These are phyloP conservation scores for Neospora caninum DNA, from an alignment of 169 alveolate species.

Conservation along the genomic window DNA sequence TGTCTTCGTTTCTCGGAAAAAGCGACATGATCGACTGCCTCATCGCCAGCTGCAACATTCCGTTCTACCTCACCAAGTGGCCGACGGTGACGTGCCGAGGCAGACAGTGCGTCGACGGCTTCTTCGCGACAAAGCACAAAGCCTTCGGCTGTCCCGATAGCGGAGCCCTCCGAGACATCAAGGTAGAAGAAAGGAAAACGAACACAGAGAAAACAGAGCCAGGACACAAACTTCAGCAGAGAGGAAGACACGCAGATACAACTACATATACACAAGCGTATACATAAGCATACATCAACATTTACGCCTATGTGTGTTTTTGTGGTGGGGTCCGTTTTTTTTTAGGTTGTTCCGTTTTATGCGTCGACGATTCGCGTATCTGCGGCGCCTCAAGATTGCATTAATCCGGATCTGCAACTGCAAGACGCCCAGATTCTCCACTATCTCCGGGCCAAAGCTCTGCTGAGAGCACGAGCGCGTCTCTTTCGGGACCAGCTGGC, in stretches of 20 bases:
- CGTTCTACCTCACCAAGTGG: slow-evolving; percentile 64
- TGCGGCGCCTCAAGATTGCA: slow-evolving; percentile 19
- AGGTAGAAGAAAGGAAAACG: too few relatives aligned
- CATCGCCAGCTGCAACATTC: slow-evolving; percentile 67
- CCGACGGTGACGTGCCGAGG: slow-evolving; percentile 68
- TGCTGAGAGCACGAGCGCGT: background rate
- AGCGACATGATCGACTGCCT: slow-evolving; percentile 65
- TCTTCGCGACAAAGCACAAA: slow-evolving; percentile 52
- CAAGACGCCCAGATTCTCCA: slow-evolving; percentile 14
- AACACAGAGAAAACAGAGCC: too few relatives aligned
- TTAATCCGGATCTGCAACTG: slow-evolving; percentile 27
- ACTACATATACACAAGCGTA: too few relatives aligned
- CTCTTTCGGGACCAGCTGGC: background rate
- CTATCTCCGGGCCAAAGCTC: slow-evolving; percentile 12
- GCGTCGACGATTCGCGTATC: slow-evolving; percentile 52
- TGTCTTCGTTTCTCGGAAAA: slow-evolving; percentile 14
- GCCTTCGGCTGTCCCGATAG: slow-evolving; percentile 69
- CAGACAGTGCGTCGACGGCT: slow-evolving; percentile 64
- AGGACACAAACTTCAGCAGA: too few relatives aligned
- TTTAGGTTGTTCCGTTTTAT: slow-evolving; percentile 44
- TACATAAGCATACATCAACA: too few relatives aligned
- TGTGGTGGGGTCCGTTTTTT: too few relatives aligned
- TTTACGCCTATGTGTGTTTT: too few relatives aligned
- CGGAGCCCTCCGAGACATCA: slow-evolving; percentile 44
- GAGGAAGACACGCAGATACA: too few relatives aligned